Conservation (phyloP, 1,284 basidiomycete species). For the Volvariella surrecta region DNA sequence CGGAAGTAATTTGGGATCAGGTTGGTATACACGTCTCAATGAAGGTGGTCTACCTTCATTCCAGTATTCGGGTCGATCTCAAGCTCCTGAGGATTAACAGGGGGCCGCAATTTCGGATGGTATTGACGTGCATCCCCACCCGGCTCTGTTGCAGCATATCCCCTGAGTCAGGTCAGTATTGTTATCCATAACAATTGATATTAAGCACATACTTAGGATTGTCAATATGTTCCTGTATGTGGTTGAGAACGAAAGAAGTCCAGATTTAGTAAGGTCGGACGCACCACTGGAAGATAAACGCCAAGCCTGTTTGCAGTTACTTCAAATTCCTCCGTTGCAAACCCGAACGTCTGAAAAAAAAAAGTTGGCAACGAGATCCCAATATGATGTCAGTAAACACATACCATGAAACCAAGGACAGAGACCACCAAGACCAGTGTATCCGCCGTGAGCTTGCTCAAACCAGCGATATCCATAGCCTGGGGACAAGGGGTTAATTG, state of each 20-base stretch:
- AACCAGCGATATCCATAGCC: conserved; percentile 75
- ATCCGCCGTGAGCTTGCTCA: conserved; percentile 52
- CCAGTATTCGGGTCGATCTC: conserved; percentile 76
- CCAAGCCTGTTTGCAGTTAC: conserved; percentile 79
- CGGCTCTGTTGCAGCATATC: conserved; percentile 69
- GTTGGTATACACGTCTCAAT: not conserved
- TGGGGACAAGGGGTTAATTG: conserved; percentile 20
- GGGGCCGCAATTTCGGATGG: conserved; percentile 68
- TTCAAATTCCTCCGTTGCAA: conserved; percentile 70
- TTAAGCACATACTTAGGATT: conserved; percentile 44
- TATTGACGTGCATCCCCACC: conserved; percentile 59
- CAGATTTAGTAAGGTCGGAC: conserved; percentile 13
- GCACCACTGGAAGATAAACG: conserved; percentile 66
- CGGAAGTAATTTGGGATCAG: not conserved
- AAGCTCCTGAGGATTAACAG: conserved; percentile 64
- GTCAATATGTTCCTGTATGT: conserved; percentile 63
- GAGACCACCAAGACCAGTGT: conserved; percentile 69
- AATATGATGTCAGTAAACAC: no score
- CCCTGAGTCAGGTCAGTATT: conserved; percentile 24
- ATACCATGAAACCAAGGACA: conserved; percentile 63
- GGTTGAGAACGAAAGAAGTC: not conserved
- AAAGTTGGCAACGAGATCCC: no score
- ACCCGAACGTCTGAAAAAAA: conserved; percentile 53
- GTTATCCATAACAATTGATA: not conserved
- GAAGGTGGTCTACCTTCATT: conserved; percentile 56